These are phyloP conservation scores for Camelina sativa DNA, from an alignment of 345 rosid genomes.

Conservation along the genomic window DNA sequence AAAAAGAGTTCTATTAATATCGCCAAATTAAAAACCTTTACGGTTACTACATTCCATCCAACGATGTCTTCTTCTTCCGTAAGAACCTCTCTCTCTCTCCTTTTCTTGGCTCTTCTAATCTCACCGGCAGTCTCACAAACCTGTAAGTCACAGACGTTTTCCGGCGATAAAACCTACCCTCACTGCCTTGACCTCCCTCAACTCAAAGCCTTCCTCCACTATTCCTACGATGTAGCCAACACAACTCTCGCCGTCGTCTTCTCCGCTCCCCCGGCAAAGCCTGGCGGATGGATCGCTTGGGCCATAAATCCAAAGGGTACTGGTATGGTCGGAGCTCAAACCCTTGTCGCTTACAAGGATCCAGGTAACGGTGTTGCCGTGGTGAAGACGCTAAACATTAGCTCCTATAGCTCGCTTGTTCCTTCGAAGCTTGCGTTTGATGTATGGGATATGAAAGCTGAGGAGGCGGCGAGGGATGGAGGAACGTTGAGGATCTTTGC, in stretches of 20 bases:
- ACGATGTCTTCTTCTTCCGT: conserved; percentile 33
- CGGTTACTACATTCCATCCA: conserved; percentile 29
- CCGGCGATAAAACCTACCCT: conserved; percentile 49
- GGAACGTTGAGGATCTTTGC: conserved; percentile 62
- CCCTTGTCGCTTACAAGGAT: conserved; percentile 57
- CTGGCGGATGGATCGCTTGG: conserved; percentile 78
- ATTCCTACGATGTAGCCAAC: conserved; percentile 65
- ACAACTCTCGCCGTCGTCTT: conserved; percentile 70
- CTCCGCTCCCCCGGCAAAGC: conserved; percentile 56
- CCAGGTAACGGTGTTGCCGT: conserved; percentile 45
- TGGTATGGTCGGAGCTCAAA: conserved; percentile 78
- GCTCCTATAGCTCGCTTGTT: conserved; percentile 38
- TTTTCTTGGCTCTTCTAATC: conserved; percentile 39
- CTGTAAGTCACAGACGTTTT: conserved; percentile 63
- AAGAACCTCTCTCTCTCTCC: conserved; percentile 31
- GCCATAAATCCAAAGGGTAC: conserved; percentile 66
- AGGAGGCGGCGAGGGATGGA: conserved; percentile 37
- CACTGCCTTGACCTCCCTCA: conserved; percentile 75
- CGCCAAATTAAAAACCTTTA: conserved; percentile 8
- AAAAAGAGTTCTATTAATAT: conserved; percentile 22
- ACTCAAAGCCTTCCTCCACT: conserved; percentile 74
- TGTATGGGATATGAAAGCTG: conserved; percentile 71
- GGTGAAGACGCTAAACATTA: conserved; percentile 55
- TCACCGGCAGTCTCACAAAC: conserved; percentile 57
- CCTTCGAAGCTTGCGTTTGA: conserved; percentile 58